phyloP scores from a whole-genome alignment of 257 asterid species.

The Solanum sejunctum region DNA sequence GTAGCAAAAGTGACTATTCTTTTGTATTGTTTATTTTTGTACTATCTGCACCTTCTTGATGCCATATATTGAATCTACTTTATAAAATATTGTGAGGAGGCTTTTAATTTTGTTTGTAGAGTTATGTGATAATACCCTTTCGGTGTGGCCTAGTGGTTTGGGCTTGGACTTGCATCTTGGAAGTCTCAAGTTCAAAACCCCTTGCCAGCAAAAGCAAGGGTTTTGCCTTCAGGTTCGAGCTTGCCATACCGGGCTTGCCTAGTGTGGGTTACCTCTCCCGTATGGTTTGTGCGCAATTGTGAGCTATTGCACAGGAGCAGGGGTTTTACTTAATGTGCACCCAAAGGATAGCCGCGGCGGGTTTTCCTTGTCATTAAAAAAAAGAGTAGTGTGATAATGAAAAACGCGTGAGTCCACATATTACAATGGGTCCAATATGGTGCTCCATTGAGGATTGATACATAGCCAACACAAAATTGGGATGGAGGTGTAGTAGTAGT shows the following conservation, averaged over 20 bases:
- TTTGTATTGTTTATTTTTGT: neutral
- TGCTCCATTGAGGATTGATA: neutral
- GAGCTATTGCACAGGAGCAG: too few relatives aligned
- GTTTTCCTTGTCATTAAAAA: too few relatives aligned
- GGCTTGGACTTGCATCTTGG: too few relatives aligned
- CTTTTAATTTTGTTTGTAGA: neutral
- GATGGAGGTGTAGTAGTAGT: neutral
- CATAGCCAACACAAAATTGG: neutral
- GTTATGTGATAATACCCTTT: neutral
- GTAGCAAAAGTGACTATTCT: neutral
- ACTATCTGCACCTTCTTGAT: neutral
- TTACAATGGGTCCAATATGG: neutral
- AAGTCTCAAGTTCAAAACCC: too few relatives aligned
- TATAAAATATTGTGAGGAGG: neutral
- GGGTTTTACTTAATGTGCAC: too few relatives aligned
- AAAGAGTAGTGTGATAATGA: neutral
- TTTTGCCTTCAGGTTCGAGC: too few relatives aligned
- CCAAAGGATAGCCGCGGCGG: too few relatives aligned
- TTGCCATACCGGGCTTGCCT: too few relatives aligned
- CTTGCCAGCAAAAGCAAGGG: too few relatives aligned
- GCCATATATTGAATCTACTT: neutral
- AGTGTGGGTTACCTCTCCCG: too few relatives aligned
- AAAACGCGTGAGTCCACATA: neutral
- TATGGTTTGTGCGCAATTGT: too few relatives aligned
- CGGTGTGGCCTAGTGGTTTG: too few relatives aligned